Evolutionary conservation across 768 basidiomycete genomes (phyloP), one percentile per base, ranked within the genome.

Genomic region (Amanita pseudoporphyria): DNA sequence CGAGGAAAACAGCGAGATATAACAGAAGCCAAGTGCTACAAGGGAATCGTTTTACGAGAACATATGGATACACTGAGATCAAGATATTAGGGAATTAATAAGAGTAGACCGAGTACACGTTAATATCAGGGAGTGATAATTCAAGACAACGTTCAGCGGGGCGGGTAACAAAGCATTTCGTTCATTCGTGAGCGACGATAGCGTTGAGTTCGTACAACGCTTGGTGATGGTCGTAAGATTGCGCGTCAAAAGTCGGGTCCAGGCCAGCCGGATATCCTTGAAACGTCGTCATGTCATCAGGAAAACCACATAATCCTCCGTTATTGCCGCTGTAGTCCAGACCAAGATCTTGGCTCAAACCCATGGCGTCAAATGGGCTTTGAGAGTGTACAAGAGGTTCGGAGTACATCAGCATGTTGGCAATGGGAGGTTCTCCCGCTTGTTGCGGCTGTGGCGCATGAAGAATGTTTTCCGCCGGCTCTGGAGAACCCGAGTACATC

Each of bases 401-500:
- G 3, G 30, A 12, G 32, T 33, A 45, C 44, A 45, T 45, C 44
- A 45, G 13, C 44, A 45, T 45, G n/a, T 45, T 31, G 31, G 18
- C 18, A 14, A 18, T 18, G 10, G n/a, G 52, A 26, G 9, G 4
- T 22, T 33, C 30, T 6, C 33, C 19, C 3, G 18, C 18, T 13
- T 37, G 46, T 6, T 56, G 57, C 0, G 61, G 62, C 31, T 60
- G 59, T 1, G 61, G 61, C 2, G 62, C 62, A 48, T 59, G 59
- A n/a, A 58, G 45, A 21, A 58, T 28, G 10, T 44, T 31, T 3
- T 58, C 58, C n/a, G 60, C 41, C 19, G 53, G 64, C 0, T 65
- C 58, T 0, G 72, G 70, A 0, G 73, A 75, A 1, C 70, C 69
- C 0, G 71, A 67, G 56, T 74, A 75, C 5, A 64, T 60, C 1